A percentile compares a stretch with the other conserved stretches of the same genome.
Conservation (phyloP, 306 rosid species). For the Acacia melanoxylon region DNA sequence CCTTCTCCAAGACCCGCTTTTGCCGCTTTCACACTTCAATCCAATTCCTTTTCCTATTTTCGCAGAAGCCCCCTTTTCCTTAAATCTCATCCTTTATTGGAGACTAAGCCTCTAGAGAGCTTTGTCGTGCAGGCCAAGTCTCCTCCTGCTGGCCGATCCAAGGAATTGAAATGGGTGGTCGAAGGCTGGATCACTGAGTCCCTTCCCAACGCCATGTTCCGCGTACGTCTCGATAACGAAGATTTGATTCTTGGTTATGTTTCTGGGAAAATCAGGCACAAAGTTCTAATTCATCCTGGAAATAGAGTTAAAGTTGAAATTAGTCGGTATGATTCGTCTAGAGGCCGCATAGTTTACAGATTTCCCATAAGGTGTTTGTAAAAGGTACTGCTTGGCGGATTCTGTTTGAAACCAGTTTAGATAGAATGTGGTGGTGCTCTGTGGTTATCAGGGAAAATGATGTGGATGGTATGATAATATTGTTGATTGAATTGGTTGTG, state of each 20-base stretch:
- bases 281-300: slow-evolving; percentile 44
- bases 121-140: slow-evolving; percentile 31
- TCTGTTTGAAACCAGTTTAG: not conserved
- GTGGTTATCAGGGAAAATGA: not conserved
- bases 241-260: slow-evolving; percentile 49
- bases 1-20: not conserved
- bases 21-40: not conserved
- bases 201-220: slow-evolving; percentile 58
- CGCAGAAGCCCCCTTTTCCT: slow-evolving; percentile 30
- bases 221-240: slow-evolving; percentile 51
- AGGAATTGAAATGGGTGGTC: slow-evolving; percentile 50
- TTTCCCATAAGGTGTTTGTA: slow-evolving; percentile 24
- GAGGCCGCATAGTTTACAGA: slow-evolving; percentile 49
- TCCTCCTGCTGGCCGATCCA: slow-evolving; percentile 37
- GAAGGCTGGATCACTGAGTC: slow-evolving; percentile 54
- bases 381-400: not conserved
- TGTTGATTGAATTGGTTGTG: not conserved
- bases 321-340: slow-evolving; percentile 51
- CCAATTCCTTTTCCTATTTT: not conserved
- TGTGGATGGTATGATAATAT: not conserved
- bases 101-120: not conserved
- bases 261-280: slow-evolving; percentile 52
- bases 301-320: slow-evolving; percentile 53
- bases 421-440: not conserved
- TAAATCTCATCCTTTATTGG: slow-evolving; percentile 13